These are phyloP conservation scores for Ceratocystis colombiana DNA, from an alignment of 2,329 filamentous ascomycete species.

Conservation along the genomic window DNA sequence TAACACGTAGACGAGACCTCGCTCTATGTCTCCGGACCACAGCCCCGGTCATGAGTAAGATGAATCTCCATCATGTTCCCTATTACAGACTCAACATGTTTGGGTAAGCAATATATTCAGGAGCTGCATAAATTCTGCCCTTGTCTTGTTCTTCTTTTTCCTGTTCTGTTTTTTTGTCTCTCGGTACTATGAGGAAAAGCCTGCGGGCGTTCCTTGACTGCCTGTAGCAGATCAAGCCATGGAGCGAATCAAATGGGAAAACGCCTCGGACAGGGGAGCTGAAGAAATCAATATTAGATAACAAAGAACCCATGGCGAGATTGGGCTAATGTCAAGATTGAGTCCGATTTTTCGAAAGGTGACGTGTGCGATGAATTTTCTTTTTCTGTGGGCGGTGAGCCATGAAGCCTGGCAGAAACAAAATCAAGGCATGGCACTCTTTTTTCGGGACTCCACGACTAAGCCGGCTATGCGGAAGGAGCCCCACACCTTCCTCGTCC, in stretches of 20 bases:
- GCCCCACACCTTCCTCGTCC: neutral
- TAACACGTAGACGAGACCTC: neutral
- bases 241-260: neutral
- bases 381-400: neutral
- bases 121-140: neutral
- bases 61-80: constrained; percentile 4
- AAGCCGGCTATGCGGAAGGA: neutral
- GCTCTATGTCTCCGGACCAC: neutral
- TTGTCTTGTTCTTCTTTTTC: constrained; percentile 4
- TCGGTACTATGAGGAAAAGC: neutral
- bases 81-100: constrained; percentile 6
- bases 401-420: neutral
- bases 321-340: neutral
- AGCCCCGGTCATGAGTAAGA: neutral
- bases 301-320: neutral
- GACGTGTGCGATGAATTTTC: neutral
- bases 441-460: neutral
- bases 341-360: neutral
- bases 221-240: neutral
- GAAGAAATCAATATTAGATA: neutral
- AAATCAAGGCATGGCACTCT: neutral
- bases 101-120: neutral
- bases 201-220: constrained; percentile 1
- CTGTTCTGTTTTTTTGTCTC: constrained; percentile 1
- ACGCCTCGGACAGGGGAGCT: neutral